Evolutionary conservation across 1,284 basidiomycete genomes (phyloP).

Genomic region (Porogramme epimiltina): DNA sequence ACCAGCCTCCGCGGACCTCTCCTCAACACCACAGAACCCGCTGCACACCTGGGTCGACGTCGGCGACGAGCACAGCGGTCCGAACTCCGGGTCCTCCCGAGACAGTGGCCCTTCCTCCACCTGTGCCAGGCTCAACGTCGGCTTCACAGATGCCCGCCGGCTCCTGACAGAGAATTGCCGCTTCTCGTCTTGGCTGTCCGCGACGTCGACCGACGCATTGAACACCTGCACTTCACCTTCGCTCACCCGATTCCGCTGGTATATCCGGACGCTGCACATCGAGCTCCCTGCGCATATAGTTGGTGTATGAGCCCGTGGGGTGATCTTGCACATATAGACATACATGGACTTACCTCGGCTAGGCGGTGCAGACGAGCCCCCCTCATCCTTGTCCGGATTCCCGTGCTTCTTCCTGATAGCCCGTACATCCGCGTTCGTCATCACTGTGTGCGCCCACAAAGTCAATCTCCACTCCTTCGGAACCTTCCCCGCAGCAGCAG

Average conservation of each 20-base stretch:
- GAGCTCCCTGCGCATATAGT: conserved; percentile 2
- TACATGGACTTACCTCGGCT: conserved; percentile 1
- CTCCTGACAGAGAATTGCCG: conserved; percentile 13
- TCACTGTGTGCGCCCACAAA: background rate
- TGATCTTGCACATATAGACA: no score
- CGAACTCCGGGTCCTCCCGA: background rate
- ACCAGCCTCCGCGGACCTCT: conserved; percentile 1
- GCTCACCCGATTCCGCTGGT: no score
- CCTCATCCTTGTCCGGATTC: background rate
- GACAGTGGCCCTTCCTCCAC: conserved; percentile 4
- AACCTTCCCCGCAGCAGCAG: background rate
- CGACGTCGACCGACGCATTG: conserved; percentile 15
- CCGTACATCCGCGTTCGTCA: conserved; percentile 6
- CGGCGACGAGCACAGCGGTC: conserved; percentile 16
- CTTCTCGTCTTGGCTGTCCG: conserved; percentile 8
- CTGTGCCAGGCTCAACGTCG: conserved; percentile 8
- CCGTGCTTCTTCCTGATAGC: conserved; percentile 7
- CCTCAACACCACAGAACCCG: conserved; percentile 17
- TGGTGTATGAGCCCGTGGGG: background rate
- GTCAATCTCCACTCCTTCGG: background rate
- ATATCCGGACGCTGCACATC: conserved; percentile 3
- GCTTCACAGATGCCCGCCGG: conserved; percentile 8
- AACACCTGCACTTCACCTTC: conserved; percentile 9
- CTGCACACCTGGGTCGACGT: conserved; percentile 15
- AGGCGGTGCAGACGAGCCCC: background rate